Percentiles rank a stretch among this genome's conserved stretches.
phyloP scores from a whole-genome alignment of 2,329 filamentous ascomycete species.

The Penicillium brasilianum region DNA sequence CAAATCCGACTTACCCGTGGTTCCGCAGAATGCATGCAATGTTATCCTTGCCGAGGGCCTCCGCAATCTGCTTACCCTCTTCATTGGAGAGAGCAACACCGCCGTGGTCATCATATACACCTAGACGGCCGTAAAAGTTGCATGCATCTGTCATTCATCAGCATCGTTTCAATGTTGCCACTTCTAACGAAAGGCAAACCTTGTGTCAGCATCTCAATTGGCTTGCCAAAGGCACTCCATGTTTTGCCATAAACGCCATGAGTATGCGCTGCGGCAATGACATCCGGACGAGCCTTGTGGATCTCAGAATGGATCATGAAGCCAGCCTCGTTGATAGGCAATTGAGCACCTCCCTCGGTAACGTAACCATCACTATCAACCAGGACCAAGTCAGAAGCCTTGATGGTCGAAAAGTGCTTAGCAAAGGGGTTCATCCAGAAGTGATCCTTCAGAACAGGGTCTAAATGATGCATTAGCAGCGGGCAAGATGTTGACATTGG shows the following conservation, averaged over 20 bases:
- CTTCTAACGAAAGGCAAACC: conserved; percentile 45
- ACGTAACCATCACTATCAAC: conserved; percentile 49
- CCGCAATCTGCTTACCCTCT: conserved; percentile 46
- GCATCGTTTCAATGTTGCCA: neutral
- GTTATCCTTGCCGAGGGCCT: conserved; percentile 46
- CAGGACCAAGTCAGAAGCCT: conserved; percentile 48
- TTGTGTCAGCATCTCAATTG: conserved; percentile 64
- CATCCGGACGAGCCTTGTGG: conserved; percentile 63
- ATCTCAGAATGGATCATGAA: conserved; percentile 67
- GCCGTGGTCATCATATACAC: conserved; percentile 48
- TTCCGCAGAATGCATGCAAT: conserved; percentile 50
- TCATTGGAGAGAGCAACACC: conserved; percentile 48
- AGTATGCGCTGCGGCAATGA: conserved; percentile 63
- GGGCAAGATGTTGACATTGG: neutral
- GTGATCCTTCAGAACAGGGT: conserved; percentile 45
- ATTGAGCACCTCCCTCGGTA: conserved; percentile 46
- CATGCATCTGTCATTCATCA: conserved; percentile 39
- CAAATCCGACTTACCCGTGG: conserved; percentile 38
- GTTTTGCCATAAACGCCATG: conserved; percentile 65
- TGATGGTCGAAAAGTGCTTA: conserved; percentile 50
- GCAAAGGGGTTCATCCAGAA: conserved; percentile 50
- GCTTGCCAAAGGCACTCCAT: conserved; percentile 66
- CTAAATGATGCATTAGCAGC: conserved; percentile 23
- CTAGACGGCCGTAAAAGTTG: conserved; percentile 45
- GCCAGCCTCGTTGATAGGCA: conserved; percentile 52